These are phyloP conservation scores for Didymella keratinophila DNA, from an alignment of 2,329 filamentous ascomycete genomes.

Conservation along the genomic window DNA sequence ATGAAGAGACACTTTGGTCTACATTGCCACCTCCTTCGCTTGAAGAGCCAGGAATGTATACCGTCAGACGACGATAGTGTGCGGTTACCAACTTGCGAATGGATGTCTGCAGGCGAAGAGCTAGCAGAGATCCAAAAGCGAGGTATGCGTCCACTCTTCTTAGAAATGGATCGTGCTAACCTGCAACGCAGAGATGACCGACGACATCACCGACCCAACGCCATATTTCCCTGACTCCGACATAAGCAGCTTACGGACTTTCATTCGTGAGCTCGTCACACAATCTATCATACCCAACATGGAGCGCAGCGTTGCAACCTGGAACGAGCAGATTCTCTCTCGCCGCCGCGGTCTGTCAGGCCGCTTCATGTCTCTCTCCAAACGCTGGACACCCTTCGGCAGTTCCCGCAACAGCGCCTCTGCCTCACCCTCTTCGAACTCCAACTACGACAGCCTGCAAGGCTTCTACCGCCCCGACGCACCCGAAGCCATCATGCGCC, in stretches of 20 bases:
- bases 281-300: constrained; percentile 95
- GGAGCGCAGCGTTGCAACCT: constrained; percentile 88
- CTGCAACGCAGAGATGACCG: constrained; percentile 63
- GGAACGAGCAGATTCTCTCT: constrained; percentile 98
- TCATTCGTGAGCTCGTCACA: constrained; percentile 92
- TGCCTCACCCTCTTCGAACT: constrained; percentile 59
- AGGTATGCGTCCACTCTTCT: constrained; percentile 50
- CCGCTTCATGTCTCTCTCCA: constrained; percentile 92
- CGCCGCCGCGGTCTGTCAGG: constrained; percentile 86
- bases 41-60: constrained; percentile 84
- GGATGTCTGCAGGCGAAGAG: constrained; percentile 89
- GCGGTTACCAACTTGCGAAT: constrained; percentile 80
- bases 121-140: constrained; percentile 74
- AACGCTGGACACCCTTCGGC: constrained; percentile 87
- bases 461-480: constrained; percentile 86
- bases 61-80: constrained; percentile 92
- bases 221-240: constrained; percentile 93
- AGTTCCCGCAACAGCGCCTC: constrained; percentile 65
- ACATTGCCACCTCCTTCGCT: constrained; percentile 88
- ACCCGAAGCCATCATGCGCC: constrained; percentile 89
- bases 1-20: constrained; percentile 99
- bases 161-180: constrained; percentile 23
- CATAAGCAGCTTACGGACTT: constrained; percentile 84
- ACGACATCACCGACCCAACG: constrained; percentile 74
- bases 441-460: constrained; percentile 78